Percentiles rank a stretch among this genome's conserved stretches.
Evolutionary conservation across 2,329 filamentous ascomycete species (phyloP).

Genomic region (Chaetothyriales sp.): DNA sequence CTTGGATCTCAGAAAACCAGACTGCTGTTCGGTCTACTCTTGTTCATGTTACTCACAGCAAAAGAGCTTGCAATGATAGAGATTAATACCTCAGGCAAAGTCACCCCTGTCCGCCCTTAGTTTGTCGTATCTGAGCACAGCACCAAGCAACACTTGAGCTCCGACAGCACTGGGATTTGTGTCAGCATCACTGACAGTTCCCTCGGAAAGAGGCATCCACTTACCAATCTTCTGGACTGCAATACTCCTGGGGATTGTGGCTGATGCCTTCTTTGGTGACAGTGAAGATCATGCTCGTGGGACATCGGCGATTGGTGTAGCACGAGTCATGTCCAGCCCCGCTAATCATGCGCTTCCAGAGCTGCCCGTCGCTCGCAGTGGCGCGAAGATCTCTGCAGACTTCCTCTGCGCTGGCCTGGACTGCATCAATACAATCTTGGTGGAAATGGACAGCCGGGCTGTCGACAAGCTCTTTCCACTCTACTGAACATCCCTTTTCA

Average conservation of each 20-base stretch:
- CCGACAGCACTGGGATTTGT: slow-evolving; percentile 19
- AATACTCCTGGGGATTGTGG: slow-evolving; percentile 52
- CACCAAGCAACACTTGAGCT: slow-evolving; percentile 16
- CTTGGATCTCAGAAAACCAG: background rate
- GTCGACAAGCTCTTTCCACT: slow-evolving; percentile 18
- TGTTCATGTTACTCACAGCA: too few relatives aligned
- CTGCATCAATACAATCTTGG: slow-evolving; percentile 52
- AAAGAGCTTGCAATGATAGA: background rate
- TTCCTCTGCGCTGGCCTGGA: slow-evolving; percentile 45
- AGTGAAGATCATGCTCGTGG: slow-evolving; percentile 57
- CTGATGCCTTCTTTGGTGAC: slow-evolving; percentile 50
- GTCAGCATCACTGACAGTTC: slow-evolving; percentile 2
- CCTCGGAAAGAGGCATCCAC: background rate
- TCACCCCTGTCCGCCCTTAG: slow-evolving; percentile 11
- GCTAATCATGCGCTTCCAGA: slow-evolving; percentile 41
- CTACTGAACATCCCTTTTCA: slow-evolving; percentile 16
- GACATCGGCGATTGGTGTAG: slow-evolving; percentile 45
- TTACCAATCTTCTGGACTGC: slow-evolving; percentile 42
- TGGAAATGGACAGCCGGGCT: slow-evolving; percentile 49
- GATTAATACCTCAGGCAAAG: slow-evolving; percentile 4
- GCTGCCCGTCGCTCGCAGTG: slow-evolving; percentile 26
- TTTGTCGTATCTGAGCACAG: slow-evolving; percentile 32
- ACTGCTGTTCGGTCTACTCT: too few relatives aligned
- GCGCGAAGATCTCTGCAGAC: slow-evolving; percentile 32
- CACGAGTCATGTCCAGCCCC: slow-evolving; percentile 55